Conservation (phyloP, 1,284 basidiomycete species). For the Irpex sp. region DNA sequence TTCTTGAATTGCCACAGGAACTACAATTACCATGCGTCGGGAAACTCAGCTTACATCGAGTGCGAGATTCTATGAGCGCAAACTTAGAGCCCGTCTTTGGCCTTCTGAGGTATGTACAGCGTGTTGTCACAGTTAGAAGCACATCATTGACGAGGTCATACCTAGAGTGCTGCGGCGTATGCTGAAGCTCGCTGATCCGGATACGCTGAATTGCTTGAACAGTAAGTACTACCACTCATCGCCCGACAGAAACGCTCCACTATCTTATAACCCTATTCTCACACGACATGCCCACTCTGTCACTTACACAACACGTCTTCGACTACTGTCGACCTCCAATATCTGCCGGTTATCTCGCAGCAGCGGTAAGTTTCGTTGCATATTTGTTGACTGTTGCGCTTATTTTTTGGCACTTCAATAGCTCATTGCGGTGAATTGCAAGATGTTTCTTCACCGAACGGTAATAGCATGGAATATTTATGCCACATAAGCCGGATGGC, state of each 20-base stretch:
- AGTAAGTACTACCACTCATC: constrained; percentile 38
- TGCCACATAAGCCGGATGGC: too few species aligned
- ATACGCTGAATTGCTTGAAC: constrained; percentile 67
- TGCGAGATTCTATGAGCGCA: constrained; percentile 87
- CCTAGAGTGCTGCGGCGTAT: constrained; percentile 68
- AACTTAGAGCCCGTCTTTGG: constrained; percentile 85
- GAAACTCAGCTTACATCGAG: constrained; percentile 76
- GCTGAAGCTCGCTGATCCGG: constrained; percentile 67
- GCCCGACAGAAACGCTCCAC: constrained; percentile 45
- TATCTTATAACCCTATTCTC: constrained; percentile 91
- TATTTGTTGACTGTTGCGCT: not conserved
- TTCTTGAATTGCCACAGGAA: constrained; percentile 70
- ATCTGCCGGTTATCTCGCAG: constrained; percentile 76
- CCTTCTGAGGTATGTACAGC: constrained; percentile 59
- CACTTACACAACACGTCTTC: constrained; percentile 84
- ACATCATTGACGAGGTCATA: not conserved
- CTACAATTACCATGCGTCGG: constrained; percentile 57
- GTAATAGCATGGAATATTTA: constrained; percentile 61
- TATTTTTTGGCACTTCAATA: constrained; percentile 23
- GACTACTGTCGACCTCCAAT: constrained; percentile 87
- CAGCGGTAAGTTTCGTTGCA: constrained; percentile 55
- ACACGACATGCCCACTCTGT: constrained; percentile 83
- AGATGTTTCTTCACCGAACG: constrained; percentile 44
- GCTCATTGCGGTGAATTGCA: constrained; percentile 54
- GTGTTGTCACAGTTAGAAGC: not conserved